These are phyloP conservation scores for Turnera subulata DNA, from an alignment of 345 rosid genomes.

Conservation along the genomic window DNA sequence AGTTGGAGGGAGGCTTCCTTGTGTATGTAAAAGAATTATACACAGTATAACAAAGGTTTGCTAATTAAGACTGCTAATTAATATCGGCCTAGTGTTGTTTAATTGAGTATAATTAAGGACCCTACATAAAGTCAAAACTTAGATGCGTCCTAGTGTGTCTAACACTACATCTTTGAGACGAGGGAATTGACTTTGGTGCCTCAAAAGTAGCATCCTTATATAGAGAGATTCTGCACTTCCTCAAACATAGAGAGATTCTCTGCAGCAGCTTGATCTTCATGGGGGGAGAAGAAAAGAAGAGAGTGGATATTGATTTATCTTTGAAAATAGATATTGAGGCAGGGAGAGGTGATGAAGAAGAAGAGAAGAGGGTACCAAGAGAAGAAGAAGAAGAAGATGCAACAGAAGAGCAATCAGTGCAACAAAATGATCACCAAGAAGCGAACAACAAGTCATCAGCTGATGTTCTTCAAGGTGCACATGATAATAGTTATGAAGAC, in stretches of 20 bases:
- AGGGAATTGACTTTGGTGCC: constrained; percentile 61
- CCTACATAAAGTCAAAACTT: constrained; percentile 38
- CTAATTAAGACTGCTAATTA: constrained; percentile 11
- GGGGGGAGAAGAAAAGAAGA: constrained; percentile 5
- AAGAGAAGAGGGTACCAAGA: background rate
- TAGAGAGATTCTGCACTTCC: background rate
- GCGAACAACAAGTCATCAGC: background rate
- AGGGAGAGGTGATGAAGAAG: constrained; percentile 2
- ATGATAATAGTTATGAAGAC: constrained; percentile 7
- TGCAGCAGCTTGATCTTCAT: background rate
- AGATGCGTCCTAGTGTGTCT: constrained; percentile 40
- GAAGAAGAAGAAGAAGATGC: background rate
- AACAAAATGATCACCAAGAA: background rate
- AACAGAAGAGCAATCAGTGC: background rate
- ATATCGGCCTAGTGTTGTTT: constrained; percentile 12
- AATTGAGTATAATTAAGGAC: constrained; percentile 24
- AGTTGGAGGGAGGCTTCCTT: background rate
- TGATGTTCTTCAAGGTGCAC: background rate
- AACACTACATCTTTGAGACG: constrained; percentile 29
- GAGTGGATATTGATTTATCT: constrained; percentile 46
- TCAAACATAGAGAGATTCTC: background rate
- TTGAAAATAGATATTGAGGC: constrained; percentile 35
- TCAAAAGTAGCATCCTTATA: constrained; percentile 38
- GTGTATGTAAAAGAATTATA: background rate
- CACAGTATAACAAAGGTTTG: background rate